Evolutionary conservation across 1,284 basidiomycete species (phyloP).

Genomic region (Cryptococcus jaspeensis): DNA sequence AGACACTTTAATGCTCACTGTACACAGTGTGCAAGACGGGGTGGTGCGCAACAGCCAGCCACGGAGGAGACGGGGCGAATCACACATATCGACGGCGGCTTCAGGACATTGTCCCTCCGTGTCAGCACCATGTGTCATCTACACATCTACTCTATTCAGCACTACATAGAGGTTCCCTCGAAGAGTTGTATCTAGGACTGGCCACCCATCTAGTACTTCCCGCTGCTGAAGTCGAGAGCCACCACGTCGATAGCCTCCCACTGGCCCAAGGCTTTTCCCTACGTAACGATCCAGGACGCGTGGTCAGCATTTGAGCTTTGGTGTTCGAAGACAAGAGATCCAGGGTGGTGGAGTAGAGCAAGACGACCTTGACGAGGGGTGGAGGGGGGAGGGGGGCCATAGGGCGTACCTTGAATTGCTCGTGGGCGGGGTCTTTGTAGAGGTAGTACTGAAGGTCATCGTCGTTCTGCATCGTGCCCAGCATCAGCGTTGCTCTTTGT

Average conservation of each 20-base stretch:
- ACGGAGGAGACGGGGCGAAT: no score
- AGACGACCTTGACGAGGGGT: background rate
- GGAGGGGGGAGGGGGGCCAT: background rate
- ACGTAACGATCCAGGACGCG: background rate
- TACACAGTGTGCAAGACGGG: no score
- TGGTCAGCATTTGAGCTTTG: background rate
- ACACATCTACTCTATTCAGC: no score
- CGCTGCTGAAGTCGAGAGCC: slow-evolving; percentile 38
- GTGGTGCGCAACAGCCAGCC: no score
- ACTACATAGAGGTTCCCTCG: no score
- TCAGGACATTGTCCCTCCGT: no score
- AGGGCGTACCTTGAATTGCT: slow-evolving; percentile 38
- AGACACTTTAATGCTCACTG: no score
- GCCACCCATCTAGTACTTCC: slow-evolving; percentile 9
- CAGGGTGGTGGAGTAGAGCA: background rate
- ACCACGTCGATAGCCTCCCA: slow-evolving; percentile 30
- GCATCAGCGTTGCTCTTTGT: slow-evolving; percentile 9
- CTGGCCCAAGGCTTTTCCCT: slow-evolving; percentile 13
- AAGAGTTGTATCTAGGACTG: no score
- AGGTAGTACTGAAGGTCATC: slow-evolving; percentile 42
- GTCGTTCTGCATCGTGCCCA: slow-evolving; percentile 19
- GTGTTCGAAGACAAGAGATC: no score
- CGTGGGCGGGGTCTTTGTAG: slow-evolving; percentile 36
- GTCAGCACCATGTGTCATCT: no score
- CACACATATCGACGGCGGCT: no score